Conservation (phyloP, 192 early-diverging fungal genomes). For the Phlyctochytrium planicorne region DNA sequence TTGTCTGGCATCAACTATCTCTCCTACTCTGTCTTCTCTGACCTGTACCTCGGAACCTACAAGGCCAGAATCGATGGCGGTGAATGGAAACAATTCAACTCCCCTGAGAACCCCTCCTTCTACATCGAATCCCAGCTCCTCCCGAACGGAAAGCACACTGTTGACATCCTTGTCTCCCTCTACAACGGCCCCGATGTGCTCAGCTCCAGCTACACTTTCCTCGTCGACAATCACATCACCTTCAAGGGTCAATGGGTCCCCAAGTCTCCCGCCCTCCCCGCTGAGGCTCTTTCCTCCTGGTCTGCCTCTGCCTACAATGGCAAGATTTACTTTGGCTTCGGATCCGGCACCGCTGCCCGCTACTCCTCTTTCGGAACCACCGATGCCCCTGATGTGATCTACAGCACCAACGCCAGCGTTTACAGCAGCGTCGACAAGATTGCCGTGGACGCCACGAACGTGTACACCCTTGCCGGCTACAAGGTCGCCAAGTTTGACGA, state of each 20-base stretch:
- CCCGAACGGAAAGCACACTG: neutral
- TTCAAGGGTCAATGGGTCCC: neutral
- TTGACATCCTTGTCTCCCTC: neutral
- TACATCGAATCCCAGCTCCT: neutral
- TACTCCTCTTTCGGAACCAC: neutral
- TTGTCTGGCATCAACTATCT: neutral
- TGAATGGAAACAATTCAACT: neutral
- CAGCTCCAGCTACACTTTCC: neutral
- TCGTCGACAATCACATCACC: neutral
- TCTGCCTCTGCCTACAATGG: neutral
- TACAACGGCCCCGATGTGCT: neutral
- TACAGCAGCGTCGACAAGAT: too few relatives aligned
- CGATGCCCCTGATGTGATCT: too few relatives aligned
- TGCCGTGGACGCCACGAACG: too few relatives aligned
- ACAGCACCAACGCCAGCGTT: too few relatives aligned
- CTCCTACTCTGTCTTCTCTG: neutral
- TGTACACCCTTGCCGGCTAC: neutral
- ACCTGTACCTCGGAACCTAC: neutral
- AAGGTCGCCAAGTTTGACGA: conserved; percentile 1
- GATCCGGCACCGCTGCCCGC: neutral
- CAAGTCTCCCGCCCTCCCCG: neutral
- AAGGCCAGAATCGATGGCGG: neutral
- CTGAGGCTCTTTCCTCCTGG: neutral
- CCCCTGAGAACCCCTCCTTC: neutral
- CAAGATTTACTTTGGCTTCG: neutral